These are phyloP conservation scores for Haematococcus sp. DNA, from an alignment of 139 green algal species.

Conservation along the genomic window DNA sequence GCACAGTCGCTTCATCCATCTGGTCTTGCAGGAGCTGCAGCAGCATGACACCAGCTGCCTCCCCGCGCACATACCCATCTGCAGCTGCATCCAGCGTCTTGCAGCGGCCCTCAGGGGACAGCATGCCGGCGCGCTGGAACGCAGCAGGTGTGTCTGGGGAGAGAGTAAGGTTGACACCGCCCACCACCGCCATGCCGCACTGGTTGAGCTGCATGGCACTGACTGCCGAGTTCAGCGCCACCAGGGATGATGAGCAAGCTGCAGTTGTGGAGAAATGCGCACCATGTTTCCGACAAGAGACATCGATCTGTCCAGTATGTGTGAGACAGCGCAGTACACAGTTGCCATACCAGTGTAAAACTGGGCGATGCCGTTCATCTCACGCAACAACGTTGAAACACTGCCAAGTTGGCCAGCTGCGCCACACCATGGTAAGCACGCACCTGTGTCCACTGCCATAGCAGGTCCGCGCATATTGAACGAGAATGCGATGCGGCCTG, in stretches of 20 bases:
- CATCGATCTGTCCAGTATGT: no score
- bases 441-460: slow-evolving; percentile 70
- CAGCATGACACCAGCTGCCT: slow-evolving; percentile 31
- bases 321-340: no score
- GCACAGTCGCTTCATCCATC: not conserved
- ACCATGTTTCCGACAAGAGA: no score
- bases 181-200: slow-evolving; percentile 41
- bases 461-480: slow-evolving; percentile 69
- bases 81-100: slow-evolving; percentile 83
- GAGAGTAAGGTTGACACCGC: slow-evolving; percentile 73
- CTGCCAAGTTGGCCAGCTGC: no score
- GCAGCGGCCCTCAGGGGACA: slow-evolving; percentile 76
- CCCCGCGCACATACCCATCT: slow-evolving; percentile 78
- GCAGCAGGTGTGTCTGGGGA: slow-evolving; percentile 53
- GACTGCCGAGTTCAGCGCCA: slow-evolving; percentile 55
- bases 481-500: slow-evolving; percentile 70
- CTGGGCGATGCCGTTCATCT: no score
- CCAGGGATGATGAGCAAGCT: slow-evolving; percentile 57
- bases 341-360: no score
- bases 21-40: not conserved
- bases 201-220: slow-evolving; percentile 28
- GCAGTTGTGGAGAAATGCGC: slow-evolving; percentile 43
- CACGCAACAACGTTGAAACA: no score
- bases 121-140: slow-evolving; percentile 62
- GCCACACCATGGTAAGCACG: not conserved